Percentiles rank a stretch among this genome's conserved stretches.
Conservation (phyloP, 176 grass and related monocot genomes). For the Avena eriantha region DNA sequence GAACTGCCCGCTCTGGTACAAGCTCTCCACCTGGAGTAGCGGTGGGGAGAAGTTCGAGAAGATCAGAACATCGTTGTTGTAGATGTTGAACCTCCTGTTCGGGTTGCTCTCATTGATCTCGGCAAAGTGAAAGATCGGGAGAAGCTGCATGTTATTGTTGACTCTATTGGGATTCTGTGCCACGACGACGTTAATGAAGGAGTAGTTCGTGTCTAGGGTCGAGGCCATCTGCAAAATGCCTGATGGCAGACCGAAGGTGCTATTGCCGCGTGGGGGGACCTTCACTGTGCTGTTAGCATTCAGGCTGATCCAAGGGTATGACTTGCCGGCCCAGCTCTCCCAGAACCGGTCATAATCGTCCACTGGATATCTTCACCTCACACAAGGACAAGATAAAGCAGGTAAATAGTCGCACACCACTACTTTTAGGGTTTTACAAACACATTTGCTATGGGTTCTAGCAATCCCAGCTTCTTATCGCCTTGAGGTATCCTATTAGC, state of each 20-base stretch:
- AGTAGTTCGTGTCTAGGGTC: background rate
- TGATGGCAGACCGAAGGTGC: no score
- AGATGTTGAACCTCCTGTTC: background rate
- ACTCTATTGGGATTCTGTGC: background rate
- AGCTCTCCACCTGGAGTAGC: background rate
- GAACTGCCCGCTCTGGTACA: rapidly evolving
- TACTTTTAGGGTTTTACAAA: background rate
- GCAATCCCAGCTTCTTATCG: background rate
- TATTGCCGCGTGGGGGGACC: no score
- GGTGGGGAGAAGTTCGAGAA: background rate
- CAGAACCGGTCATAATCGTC: conserved; percentile 19
- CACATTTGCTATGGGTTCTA: background rate
- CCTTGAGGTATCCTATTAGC: background rate
- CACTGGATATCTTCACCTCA: background rate
- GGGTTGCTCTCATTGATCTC: background rate
- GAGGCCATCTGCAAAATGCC: background rate
- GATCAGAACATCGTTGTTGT: rapidly evolving
- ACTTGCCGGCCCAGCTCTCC: background rate
- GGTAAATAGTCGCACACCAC: background rate
- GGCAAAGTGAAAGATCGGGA: background rate
- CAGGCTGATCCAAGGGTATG: background rate
- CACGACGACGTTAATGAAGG: rapidly evolving
- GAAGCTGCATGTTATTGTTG: background rate
- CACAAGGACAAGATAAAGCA: background rate
- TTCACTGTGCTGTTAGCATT: no score